Base-by-base conservation (phyloP, 331 rosid genomes). In the Pyrus hybrid region DNA sequence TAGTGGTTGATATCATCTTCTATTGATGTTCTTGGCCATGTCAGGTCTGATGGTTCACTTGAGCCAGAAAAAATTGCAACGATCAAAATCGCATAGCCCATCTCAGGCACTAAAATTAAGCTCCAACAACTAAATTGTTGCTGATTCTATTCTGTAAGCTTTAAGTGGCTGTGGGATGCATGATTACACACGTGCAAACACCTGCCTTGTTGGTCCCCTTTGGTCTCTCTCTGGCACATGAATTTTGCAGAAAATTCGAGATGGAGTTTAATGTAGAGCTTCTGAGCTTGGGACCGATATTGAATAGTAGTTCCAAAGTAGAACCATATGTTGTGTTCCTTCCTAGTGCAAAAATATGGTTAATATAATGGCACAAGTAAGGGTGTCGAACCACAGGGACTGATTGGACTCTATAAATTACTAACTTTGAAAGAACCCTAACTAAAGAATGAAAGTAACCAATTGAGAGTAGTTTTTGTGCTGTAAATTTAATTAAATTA, bases 1-100 rank as follows among this genome's bases (percentile, higher is more conserved):
- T 93, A 93, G 69, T 93, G 98, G 97, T 83, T 93, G 76, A 86
- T 93, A 61, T 83, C 96, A 66, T 91, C 91, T 65, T 93, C 90
- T 57, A 87, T 91, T 3, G 89, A 83, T 53, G 80, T 85, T 47
- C 81, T n/a, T n/a, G n/a, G n/a, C n/a, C n/a, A n/a, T n/a, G n/a
- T n/a, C 82, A 89, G 86, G 49, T 51, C 86, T 32, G 88, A 82
- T 86, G 79, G 64, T 73, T 68, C 86, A 43, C 17, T 73, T 9
- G 68, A 56, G 53, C 77, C 58, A 14, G 83, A 80, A 68, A 90
- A 82, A 81, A 5, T 5, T 1, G 33, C 1, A 30, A 5, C 7
- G 2, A 30, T 30, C 33, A 30, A 30, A 30, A 30, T 30, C 7
- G 37, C 86, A 82, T 70, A 81, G 68, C 28, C 75, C 86, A 47